phyloP scores from a whole-genome alignment of 2,329 filamentous ascomycete genomes.

The Colletotrichum echinochloae region DNA sequence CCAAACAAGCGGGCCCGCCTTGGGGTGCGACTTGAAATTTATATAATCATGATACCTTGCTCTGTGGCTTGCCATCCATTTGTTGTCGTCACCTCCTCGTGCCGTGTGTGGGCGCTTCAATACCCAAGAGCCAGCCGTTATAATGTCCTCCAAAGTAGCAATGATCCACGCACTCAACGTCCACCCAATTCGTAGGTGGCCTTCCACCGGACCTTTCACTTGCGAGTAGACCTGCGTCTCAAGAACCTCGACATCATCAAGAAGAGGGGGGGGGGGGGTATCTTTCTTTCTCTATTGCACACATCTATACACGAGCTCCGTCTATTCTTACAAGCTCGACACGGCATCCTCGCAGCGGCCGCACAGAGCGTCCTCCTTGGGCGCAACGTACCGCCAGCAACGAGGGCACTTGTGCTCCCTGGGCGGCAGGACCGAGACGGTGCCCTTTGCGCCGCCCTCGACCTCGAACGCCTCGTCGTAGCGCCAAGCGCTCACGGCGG shows the following conservation, averaged over 20 bases:
- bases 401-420: constrained; percentile 78
- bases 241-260: neutral
- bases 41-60: neutral
- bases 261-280: too few relatives aligned
- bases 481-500: constrained; percentile 52
- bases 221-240: too few relatives aligned
- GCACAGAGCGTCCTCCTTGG: constrained; percentile 75
- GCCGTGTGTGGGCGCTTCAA: neutral
- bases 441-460: constrained; percentile 50
- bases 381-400: constrained; percentile 90
- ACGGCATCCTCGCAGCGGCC: constrained; percentile 78
- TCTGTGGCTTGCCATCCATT: neutral
- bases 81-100: neutral
- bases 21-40: constrained; percentile 13
- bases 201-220: neutral
- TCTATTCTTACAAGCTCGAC: constrained; percentile 30
- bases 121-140: neutral
- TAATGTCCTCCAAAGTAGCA: neutral
- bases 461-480: constrained; percentile 59
- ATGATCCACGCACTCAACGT: neutral
- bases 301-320: constrained; percentile 3
- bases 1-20: constrained; percentile 9
- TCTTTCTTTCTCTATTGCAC: constrained; percentile 7
- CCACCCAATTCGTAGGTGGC: neutral
- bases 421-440: constrained; percentile 62